Evolutionary conservation across 176 grass and related monocot species (phyloP).

Genomic region (Eragrostis nindensis): DNA sequence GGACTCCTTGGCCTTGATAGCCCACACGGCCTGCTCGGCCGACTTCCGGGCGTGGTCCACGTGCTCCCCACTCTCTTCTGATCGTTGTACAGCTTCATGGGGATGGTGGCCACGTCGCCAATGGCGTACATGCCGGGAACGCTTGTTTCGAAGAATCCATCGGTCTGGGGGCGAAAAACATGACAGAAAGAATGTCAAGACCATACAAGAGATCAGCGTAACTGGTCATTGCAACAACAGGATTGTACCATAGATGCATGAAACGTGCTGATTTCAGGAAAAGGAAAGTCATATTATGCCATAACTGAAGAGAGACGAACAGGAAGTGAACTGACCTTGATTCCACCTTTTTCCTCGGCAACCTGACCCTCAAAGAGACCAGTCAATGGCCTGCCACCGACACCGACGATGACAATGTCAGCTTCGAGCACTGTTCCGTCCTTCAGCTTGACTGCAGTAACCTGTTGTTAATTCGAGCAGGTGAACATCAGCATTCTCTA

Average conservation of each 20-base stretch:
- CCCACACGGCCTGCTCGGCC: slow-evolving; percentile 84
- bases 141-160: slow-evolving; percentile 82
- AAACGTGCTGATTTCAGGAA: neutral
- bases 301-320: neutral
- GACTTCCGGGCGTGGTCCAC: slow-evolving; percentile 90
- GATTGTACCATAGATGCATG: neutral
- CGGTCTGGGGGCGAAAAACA: slow-evolving; percentile 48
- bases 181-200: too few species aligned
- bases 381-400: slow-evolving; percentile 81
- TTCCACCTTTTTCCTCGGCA: slow-evolving; percentile 84
- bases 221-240: neutral
- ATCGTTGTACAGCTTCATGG: slow-evolving; percentile 82
- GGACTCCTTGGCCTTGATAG: slow-evolving; percentile 84
- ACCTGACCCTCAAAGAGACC: slow-evolving; percentile 79
- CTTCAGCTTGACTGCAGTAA: slow-evolving; percentile 77
- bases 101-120: slow-evolving; percentile 80
- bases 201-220: neutral
- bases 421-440: slow-evolving; percentile 73
- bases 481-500: neutral
- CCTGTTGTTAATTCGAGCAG: slow-evolving; percentile 50
- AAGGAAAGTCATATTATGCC: too few species aligned
- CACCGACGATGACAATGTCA: slow-evolving; percentile 90
- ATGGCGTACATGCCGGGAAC: slow-evolving; percentile 83
- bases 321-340: slow-evolving; percentile 61
- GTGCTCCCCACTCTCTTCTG: slow-evolving; percentile 80